These are phyloP conservation scores for Clitoria ternatea DNA, from an alignment of 306 rosid genomes.

Conservation along the genomic window DNA sequence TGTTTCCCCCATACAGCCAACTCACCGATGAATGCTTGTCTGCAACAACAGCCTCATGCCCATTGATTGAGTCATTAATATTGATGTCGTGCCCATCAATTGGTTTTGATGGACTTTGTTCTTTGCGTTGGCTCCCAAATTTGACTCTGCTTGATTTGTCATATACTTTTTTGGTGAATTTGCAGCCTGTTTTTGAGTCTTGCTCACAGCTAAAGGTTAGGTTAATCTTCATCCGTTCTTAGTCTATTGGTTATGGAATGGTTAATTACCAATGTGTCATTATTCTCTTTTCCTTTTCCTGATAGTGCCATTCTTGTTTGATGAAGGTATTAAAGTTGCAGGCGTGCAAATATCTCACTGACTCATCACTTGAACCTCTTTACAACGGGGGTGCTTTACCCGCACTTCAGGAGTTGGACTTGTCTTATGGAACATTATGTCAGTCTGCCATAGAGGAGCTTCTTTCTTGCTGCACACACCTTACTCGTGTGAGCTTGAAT, in stretches of 20 bases:
- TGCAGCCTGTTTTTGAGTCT: conserved; percentile 88
- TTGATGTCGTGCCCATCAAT: conserved; percentile 93
- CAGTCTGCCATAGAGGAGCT: conserved; percentile 97
- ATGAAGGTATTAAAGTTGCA: conserved; percentile 88
- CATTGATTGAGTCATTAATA: conserved; percentile 75
- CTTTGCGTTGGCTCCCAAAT: conserved; percentile 63
- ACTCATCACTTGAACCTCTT: conserved; percentile 91
- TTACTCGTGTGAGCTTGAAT: conserved; percentile 93
- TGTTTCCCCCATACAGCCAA: conserved; percentile 56
- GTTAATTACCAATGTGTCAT: neutral
- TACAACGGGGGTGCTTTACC: conserved; percentile 92
- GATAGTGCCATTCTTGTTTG: neutral
- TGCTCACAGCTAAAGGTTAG: conserved; percentile 82
- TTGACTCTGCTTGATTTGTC: conserved; percentile 82
- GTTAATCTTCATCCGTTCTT: neutral
- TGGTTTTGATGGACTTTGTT: conserved; percentile 78
- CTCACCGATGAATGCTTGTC: conserved; percentile 84
- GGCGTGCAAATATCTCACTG: conserved; percentile 87
- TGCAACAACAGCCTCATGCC: conserved; percentile 89
- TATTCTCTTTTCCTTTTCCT: neutral
- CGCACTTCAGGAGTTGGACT: conserved; percentile 86
- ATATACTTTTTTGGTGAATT: conserved; percentile 77
- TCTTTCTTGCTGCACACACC: conserved; percentile 84
- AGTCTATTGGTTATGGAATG: neutral
- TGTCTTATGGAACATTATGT: conserved; percentile 89